phyloP scores from a whole-genome alignment of 441 rosid genomes.

The Erodium chrysanthum region DNA sequence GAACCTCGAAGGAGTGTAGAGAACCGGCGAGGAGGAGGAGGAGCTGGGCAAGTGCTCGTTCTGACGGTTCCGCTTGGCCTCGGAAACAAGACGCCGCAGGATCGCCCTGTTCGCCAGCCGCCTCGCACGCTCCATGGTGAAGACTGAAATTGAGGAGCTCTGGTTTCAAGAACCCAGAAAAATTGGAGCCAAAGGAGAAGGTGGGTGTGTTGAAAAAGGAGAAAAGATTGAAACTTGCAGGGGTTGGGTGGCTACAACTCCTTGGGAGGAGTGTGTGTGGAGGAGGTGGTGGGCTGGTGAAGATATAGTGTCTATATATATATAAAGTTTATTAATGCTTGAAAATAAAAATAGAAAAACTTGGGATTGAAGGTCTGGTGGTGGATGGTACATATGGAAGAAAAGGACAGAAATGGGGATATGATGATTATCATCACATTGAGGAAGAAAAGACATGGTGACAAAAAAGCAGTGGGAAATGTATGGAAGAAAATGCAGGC shows the following conservation, averaged over 20 bases:
- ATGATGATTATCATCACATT: background rate
- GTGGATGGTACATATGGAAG: slow-evolving; percentile 22
- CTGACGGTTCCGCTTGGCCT: slow-evolving; percentile 41
- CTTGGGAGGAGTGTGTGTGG: slow-evolving; percentile 4
- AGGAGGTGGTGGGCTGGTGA: slow-evolving; percentile 22
- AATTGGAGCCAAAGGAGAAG: background rate
- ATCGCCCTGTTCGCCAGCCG: slow-evolving; percentile 67
- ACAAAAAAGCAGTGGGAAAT: background rate
- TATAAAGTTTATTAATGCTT: background rate
- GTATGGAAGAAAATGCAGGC: slow-evolving; percentile 34
- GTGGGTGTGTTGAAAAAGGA: slow-evolving; percentile 25
- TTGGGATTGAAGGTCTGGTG: slow-evolving; percentile 11
- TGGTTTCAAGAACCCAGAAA: background rate
- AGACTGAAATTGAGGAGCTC: background rate
- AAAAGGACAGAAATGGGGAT: slow-evolving; percentile 22
- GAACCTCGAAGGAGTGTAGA: slow-evolving; percentile 54
- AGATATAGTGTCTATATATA: slow-evolving; percentile 5
- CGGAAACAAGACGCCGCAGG: slow-evolving; percentile 50
- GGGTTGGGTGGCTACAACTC: background rate
- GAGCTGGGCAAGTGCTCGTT: slow-evolving; percentile 23
- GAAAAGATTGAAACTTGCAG: background rate
- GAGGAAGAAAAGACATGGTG: background rate
- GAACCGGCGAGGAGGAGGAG: slow-evolving; percentile 26
- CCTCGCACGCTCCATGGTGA: slow-evolving; percentile 86
- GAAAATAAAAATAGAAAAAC: background rate